Evolutionary conservation across 2,329 filamentous ascomycete species (phyloP).

Genomic region (Massarina eburnea): DNA sequence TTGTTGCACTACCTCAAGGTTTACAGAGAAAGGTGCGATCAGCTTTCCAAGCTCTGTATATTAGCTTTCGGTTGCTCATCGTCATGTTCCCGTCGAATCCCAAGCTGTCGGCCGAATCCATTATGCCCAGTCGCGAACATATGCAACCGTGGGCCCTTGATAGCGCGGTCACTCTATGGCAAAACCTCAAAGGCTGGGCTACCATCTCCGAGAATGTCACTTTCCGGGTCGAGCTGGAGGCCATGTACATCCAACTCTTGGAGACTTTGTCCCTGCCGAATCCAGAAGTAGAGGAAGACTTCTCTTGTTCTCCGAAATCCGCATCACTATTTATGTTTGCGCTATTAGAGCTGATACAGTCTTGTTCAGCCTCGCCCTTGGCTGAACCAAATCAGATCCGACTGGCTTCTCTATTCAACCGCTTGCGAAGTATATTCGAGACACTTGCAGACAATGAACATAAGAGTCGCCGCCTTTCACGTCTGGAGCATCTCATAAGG

Average conservation of each 20-base stretch:
- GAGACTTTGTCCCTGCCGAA: slow-evolving; percentile 15
- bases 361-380: slow-evolving; percentile 12
- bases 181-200: slow-evolving; percentile 24
- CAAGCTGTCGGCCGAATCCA: not conserved
- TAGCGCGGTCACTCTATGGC: slow-evolving; percentile 26
- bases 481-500: slow-evolving; percentile 9
- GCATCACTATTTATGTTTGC: slow-evolving; percentile 18
- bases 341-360: slow-evolving; percentile 23
- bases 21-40: slow-evolving; percentile 37
- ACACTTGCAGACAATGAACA: not conserved
- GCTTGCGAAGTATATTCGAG: slow-evolving; percentile 15
- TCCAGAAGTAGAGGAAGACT: slow-evolving; percentile 2
- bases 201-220: slow-evolving; percentile 8
- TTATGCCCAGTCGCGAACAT: slow-evolving; percentile 13
- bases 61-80: slow-evolving; percentile 29
- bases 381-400: slow-evolving; percentile 25
- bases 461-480: slow-evolving; percentile 1
- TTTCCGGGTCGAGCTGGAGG: slow-evolving; percentile 22
- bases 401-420: slow-evolving; percentile 26
- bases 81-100: slow-evolving; percentile 14
- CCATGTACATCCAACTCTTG: slow-evolving; percentile 27
- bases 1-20: slow-evolving; percentile 45
- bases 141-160: slow-evolving; percentile 31
- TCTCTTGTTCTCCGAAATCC: slow-evolving; percentile 22
- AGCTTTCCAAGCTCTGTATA: slow-evolving; percentile 24